A percentile compares a stretch with the other conserved stretches of the same genome.
These are phyloP conservation scores for Batkoa obscura DNA, from an alignment of 371 early-diverging fungal genomes.

Conservation along the genomic window DNA sequence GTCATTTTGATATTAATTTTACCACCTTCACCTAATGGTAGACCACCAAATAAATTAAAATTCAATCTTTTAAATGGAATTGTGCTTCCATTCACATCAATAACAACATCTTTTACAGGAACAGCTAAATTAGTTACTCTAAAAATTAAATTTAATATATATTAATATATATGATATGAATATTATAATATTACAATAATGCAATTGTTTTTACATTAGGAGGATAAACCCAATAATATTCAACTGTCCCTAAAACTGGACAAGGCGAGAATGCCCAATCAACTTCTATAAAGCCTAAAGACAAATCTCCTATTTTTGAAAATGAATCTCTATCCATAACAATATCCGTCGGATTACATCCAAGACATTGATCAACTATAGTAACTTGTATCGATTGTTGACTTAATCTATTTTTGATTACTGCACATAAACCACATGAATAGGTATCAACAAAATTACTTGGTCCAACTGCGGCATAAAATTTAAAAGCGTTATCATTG, in stretches of 20 bases:
- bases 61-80: not conserved
- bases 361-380: not conserved
- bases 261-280: not conserved
- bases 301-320: not conserved
- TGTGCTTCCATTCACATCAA: not conserved
- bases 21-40: too few relatives aligned
- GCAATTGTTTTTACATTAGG: too few relatives aligned
- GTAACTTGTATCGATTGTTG: not conserved
- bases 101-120: not conserved
- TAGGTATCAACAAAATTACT: not conserved
- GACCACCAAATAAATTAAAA: not conserved
- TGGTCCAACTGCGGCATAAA: not conserved
- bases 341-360: not conserved
- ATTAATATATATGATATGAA: too few relatives aligned
- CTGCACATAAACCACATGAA: not conserved
- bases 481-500: not conserved
- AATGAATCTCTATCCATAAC: not conserved
- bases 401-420: not conserved
- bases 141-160: too few relatives aligned
- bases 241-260: too few relatives aligned
- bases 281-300: not conserved
- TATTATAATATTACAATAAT: too few relatives aligned
- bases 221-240: too few relatives aligned
- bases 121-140: not conserved
- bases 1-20: too few relatives aligned